Base-by-base conservation (phyloP, 2,329 filamentous ascomycete genomes). In the Claviceps fusiformis region DNA sequence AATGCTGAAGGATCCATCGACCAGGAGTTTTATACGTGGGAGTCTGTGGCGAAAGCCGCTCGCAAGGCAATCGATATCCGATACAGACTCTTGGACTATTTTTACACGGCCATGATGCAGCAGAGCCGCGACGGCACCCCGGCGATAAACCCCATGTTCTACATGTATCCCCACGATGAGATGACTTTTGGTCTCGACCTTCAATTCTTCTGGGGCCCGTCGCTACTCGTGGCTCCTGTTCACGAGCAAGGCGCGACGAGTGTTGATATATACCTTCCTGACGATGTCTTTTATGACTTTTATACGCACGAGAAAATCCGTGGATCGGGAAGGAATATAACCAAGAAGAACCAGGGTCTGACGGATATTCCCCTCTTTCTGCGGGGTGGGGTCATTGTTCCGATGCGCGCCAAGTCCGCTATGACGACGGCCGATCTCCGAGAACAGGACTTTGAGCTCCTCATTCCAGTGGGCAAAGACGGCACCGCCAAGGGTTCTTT, bases 61-160 rank as follows among this genome's bases (percentile, higher is more conserved):
- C 77, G 75, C 52, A 82, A 80, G 58, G 84, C 81, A 17, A 88
- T 89, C 60, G 76, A 78, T 41, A 81, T 82, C 51, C 78, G 86
- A 19, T 90, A 89, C 71, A 75, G 77, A 44, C 72, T 90, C 15
- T 74, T 90, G 15, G 86, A 89, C 64, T 89, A 89, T 69, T 75
- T 87, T 57, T 89, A 90, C 73, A 89, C 86, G 1, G 80, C 81
- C 0, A 73, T 89, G 60, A 74, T 84, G 64, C 68, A 71, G 56
- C 79, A 88, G 67, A 76, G 29, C 59, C 62, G 7, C 33, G 76
- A 75, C 27, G 86, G 86, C 35, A 77, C 75, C 1, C 85, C 86
- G 0, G 71, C 82, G 60, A 71, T 88, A 55, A 82, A 81, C 62
- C 85, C 86, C 0, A 68, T 89, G 57, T 88, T 85, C 70, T 89